Evolutionary conservation across 108 stramenopile genomes (phyloP).

Genomic region (Nitzschia putrida): DNA sequence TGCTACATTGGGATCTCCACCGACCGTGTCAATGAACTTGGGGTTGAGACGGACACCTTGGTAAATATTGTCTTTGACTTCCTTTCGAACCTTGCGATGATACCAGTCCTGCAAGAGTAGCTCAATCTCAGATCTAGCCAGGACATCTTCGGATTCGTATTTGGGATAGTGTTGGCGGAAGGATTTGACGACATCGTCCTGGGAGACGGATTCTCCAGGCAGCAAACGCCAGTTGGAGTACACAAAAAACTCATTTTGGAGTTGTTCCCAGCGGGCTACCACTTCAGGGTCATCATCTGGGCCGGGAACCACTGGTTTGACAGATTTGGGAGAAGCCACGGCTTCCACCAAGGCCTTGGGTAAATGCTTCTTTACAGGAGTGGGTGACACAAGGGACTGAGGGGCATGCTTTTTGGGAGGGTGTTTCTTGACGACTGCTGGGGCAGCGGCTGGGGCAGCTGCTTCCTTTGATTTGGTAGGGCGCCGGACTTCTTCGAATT

Average conservation of each 20-base stretch:
- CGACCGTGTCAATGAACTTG: slow-evolving; percentile 17
- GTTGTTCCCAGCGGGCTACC: slow-evolving; percentile 14
- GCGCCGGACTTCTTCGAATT: slow-evolving; percentile 25
- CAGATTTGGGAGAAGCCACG: background rate
- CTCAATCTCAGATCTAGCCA: slow-evolving; percentile 17
- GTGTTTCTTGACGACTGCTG: slow-evolving; percentile 6
- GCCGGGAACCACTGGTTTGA: background rate
- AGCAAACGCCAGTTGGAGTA: slow-evolving; percentile 33
- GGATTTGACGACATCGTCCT: slow-evolving; percentile 16
- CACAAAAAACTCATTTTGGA: slow-evolving; percentile 13
- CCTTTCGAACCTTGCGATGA: slow-evolving; percentile 26
- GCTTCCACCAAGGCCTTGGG: slow-evolving; percentile 5
- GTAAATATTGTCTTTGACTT: slow-evolving; percentile 12
- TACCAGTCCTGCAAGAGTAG: slow-evolving; percentile 28
- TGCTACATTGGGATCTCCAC: slow-evolving; percentile 4
- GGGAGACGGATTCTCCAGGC: background rate
- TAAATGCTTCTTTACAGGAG: slow-evolving; percentile 3
- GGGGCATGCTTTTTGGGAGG: slow-evolving; percentile 14
- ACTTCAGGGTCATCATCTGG: slow-evolving; percentile 17
- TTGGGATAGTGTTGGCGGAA: slow-evolving; percentile 27
- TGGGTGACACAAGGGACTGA: background rate
- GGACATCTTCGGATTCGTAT: slow-evolving; percentile 1
- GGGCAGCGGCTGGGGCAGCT: background rate
- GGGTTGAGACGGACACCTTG: slow-evolving; percentile 33
- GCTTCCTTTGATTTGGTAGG: slow-evolving; percentile 11